A percentile compares a stretch with the other conserved stretches of the same genome.
Evolutionary conservation across 2,329 filamentous ascomycete species (phyloP).

Genomic region (Paecilomyces variotii): DNA sequence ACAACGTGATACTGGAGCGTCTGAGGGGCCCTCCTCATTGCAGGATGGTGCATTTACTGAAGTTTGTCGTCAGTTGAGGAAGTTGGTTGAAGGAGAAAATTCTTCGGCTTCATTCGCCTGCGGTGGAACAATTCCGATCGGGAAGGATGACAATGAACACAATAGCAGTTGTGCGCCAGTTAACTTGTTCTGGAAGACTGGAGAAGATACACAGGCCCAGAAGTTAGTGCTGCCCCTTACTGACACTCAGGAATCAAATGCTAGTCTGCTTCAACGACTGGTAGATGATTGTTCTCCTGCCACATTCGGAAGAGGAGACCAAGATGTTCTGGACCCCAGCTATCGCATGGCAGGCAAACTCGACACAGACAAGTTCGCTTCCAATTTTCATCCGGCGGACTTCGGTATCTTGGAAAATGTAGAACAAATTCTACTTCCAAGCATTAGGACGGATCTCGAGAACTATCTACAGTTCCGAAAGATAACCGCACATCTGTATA

Average conservation of each 20-base stretch:
- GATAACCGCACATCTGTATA: constrained; percentile 49
- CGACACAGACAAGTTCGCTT: constrained; percentile 40
- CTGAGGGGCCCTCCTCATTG: background rate
- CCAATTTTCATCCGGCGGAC: constrained; percentile 45
- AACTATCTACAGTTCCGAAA: constrained; percentile 17
- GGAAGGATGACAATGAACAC: background rate
- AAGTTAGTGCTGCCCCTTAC: constrained; percentile 3
- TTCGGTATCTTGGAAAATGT: constrained; percentile 46
- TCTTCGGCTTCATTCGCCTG: constrained; percentile 7
- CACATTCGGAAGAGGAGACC: constrained; percentile 39
- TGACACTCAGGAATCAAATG: background rate
- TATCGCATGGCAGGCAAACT: constrained; percentile 49
- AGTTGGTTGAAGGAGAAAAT: constrained; percentile 4
- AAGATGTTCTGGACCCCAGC: constrained; percentile 44
- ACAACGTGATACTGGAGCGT: background rate
- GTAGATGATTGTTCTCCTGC: constrained; percentile 35
- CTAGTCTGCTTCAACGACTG: constrained; percentile 12
- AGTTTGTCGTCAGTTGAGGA: constrained; percentile 2
- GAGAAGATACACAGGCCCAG: background rate
- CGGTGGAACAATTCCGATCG: constrained; percentile 8
- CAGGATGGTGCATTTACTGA: background rate
- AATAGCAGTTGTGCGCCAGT: constrained; percentile 6
- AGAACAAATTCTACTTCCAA: constrained; percentile 39
- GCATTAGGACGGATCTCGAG: constrained; percentile 6
- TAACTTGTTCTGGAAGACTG: constrained; percentile 7